These are phyloP conservation scores for Endothia cerciana DNA, from an alignment of 2,329 filamentous ascomycete species.

Conservation along the genomic window DNA sequence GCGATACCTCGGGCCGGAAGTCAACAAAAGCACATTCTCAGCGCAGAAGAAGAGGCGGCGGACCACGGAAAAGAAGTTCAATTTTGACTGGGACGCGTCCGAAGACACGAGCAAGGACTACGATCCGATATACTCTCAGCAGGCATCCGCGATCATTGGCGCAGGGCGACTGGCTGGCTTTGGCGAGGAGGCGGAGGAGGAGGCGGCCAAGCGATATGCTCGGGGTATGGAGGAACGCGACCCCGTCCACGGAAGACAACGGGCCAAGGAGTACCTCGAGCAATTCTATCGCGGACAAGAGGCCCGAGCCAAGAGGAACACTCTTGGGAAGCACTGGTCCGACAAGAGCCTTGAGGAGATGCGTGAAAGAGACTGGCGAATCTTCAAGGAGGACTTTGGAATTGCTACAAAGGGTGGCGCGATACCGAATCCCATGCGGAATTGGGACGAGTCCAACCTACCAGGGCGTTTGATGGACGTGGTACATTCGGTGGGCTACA, in stretches of 20 bases:
- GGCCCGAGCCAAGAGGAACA: constrained; percentile 67
- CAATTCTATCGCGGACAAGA: constrained; percentile 81
- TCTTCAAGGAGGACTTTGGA: constrained; percentile 99
- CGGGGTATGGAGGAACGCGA: constrained; percentile 76
- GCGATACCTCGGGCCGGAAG: constrained; percentile 89
- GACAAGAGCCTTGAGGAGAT: constrained; percentile 92
- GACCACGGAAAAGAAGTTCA: constrained; percentile 96
- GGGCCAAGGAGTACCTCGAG: constrained; percentile 80
- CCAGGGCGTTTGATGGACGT: constrained; percentile 80
- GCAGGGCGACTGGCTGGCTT: constrained; percentile 49
- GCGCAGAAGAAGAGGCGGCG: constrained; percentile 94
- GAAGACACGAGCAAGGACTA: constrained; percentile 88
- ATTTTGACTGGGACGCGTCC: constrained; percentile 95
- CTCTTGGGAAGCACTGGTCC: constrained; percentile 91
- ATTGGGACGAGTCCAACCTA: constrained; percentile 83
- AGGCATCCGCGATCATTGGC: constrained; percentile 66
- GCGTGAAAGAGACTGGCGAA: constrained; percentile 97
- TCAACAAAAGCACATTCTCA: constrained; percentile 82
- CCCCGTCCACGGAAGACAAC: constrained; percentile 71
- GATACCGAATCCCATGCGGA: constrained; percentile 95
- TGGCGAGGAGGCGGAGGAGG: constrained; percentile 59
- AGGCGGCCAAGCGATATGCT: constrained; percentile 61
- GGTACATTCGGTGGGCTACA: constrained; percentile 83
- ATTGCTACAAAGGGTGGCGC: constrained; percentile 91
- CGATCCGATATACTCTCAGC: constrained; percentile 77